Conservation (phyloP, 2,329 filamentous ascomycete genomes). For the Alternaria longipes region DNA sequence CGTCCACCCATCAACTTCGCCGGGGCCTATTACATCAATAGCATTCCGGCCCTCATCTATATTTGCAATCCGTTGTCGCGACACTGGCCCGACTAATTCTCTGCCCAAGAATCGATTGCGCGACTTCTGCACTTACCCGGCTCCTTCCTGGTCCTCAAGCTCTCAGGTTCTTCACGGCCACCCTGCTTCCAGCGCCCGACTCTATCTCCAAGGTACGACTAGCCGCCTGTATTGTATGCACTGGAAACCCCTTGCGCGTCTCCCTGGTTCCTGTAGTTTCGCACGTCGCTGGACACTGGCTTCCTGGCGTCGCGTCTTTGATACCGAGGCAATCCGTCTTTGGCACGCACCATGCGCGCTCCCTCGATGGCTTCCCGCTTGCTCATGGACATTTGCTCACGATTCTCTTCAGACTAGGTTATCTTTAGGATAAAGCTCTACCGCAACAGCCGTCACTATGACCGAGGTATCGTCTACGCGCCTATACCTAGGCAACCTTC, state of each 20-base stretch:
- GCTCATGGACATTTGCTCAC: slow-evolving; percentile 46
- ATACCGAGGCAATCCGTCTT: slow-evolving; percentile 22
- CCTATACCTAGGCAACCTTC: slow-evolving; percentile 97
- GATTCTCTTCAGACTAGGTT: slow-evolving; percentile 46
- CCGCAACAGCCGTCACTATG: slow-evolving; percentile 58
- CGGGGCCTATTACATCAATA: slow-evolving; percentile 31
- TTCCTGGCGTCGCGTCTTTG: slow-evolving; percentile 27
- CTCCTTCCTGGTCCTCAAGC: slow-evolving; percentile 28
- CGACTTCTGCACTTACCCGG: slow-evolving; percentile 20
- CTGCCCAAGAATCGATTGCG: slow-evolving; percentile 12
- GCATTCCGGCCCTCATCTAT: slow-evolving; percentile 31
- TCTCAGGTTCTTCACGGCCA: slow-evolving; percentile 32
- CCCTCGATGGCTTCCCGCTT: slow-evolving; percentile 34
- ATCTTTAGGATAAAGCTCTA: slow-evolving; percentile 27
- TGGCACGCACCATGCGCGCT: slow-evolving; percentile 36
- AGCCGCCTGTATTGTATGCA: slow-evolving; percentile 32
- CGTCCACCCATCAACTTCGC: slow-evolving; percentile 30
- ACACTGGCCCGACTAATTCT: slow-evolving; percentile 24
- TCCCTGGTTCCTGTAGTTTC: slow-evolving; percentile 37
- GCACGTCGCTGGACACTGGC: slow-evolving; percentile 37
- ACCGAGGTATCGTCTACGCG: slow-evolving; percentile 92
- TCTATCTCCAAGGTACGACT: slow-evolving; percentile 41
- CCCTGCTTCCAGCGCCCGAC: slow-evolving; percentile 26
- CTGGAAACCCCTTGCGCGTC: slow-evolving; percentile 31
- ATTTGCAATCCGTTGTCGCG: slow-evolving; percentile 25